These are phyloP conservation scores for Echinochloa phyllopogon DNA, from an alignment of 176 grass and related monocot species.

Conservation along the genomic window DNA sequence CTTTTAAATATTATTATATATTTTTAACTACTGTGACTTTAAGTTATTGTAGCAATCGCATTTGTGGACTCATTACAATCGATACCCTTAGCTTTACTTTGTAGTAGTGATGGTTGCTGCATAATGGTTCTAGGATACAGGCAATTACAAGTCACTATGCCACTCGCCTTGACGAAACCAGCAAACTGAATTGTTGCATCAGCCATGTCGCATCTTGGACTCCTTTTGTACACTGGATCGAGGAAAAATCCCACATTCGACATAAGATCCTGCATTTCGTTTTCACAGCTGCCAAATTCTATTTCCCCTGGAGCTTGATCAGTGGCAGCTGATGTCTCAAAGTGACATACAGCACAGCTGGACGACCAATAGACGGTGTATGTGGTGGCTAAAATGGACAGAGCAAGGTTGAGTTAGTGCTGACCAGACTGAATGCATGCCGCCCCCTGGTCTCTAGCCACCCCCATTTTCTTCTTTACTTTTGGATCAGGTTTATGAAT, in stretches of 20 bases:
- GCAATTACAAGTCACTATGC: neutral
- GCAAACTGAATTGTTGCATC: neutral
- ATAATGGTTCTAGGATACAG: neutral
- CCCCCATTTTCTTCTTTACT: neutral
- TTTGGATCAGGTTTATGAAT: conserved; percentile 13
- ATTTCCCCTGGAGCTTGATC: neutral
- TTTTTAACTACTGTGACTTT: neutral
- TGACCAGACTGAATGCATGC: neutral
- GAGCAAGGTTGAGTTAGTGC: conserved; percentile 30
- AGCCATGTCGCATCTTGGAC: neutral
- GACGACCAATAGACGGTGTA: neutral
- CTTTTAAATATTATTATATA: neutral
- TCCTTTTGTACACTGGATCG: neutral
- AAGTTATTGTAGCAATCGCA: neutral
- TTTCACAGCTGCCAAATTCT: neutral
- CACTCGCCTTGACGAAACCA: neutral
- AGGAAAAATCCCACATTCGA: neutral
- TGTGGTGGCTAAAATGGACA: conserved; percentile 22
- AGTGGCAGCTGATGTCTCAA: neutral
- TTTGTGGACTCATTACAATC: neutral
- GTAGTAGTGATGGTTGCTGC: neutral
- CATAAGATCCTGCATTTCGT: neutral
- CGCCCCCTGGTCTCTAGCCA: neutral
- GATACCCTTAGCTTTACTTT: neutral
- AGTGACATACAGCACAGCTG: conserved; percentile 39